Evolutionary conservation across 306 rosid species (phyloP).

Genomic region (Rosa persica): DNA sequence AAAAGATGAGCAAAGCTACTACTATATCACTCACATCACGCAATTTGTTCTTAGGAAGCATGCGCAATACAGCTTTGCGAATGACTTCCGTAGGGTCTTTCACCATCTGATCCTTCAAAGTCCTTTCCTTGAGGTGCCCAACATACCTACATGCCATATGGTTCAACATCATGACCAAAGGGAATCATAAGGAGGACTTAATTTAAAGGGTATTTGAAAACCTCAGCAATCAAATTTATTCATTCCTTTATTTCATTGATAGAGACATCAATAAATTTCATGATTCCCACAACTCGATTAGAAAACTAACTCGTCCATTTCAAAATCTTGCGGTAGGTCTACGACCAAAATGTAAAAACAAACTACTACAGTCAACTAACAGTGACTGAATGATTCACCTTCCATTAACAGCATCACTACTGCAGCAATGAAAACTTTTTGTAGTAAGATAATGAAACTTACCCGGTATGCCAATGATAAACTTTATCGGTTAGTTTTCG

Average conservation of each 20-base stretch:
- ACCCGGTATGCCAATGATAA: constrained; percentile 97
- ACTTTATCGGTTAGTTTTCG: constrained; percentile 83
- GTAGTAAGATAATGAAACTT: constrained; percentile 22
- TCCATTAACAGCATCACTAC: constrained; percentile 13
- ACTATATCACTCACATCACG: constrained; percentile 62
- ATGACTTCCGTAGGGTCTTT: constrained; percentile 95
- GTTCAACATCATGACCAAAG: constrained; percentile 34
- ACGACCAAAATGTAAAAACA: not conserved
- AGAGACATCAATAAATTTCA: not conserved
- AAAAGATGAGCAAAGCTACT: not conserved
- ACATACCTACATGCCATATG: constrained; percentile 58
- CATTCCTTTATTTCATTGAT: not conserved
- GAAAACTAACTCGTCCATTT: not conserved
- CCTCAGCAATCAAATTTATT: constrained; percentile 3
- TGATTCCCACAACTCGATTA: not conserved
- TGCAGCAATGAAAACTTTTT: constrained; percentile 12
- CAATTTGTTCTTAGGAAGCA: constrained; percentile 91
- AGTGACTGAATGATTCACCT: constrained; percentile 19
- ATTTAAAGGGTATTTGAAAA: not conserved
- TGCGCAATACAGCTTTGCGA: constrained; percentile 90
- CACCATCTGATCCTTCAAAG: constrained; percentile 78
- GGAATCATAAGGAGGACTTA: not conserved
- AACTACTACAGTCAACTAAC: not conserved
- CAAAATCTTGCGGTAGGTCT: not conserved
- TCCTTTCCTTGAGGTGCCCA: constrained; percentile 86